Evolutionary conservation across 192 early-diverging fungal species (phyloP), one percentile per base, ranked within the genome.

Genomic region (Ramicandelaber brevisporus): DNA sequence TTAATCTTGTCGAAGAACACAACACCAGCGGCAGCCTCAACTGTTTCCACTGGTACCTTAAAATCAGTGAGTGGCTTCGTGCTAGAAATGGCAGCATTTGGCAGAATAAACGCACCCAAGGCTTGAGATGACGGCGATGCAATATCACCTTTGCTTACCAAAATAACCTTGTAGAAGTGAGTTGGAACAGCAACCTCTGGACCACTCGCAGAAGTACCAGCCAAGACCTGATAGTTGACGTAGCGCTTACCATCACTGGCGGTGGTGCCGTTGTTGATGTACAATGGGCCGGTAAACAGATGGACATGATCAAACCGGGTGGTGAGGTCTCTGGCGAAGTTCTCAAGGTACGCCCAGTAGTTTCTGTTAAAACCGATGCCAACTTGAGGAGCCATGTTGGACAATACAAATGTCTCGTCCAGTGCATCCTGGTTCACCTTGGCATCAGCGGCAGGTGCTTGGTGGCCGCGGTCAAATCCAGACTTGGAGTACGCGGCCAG

Each of bases 101-200:
- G 85, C 19, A 95, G 27, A 2, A 88, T 71, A 51, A 95, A 95
- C 0, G 64, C 70, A 9, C 56, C 75, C 0, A 68, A 27, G 6
- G 57, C 48, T n/a, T n/a, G n/a, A n/a, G n/a, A n/a, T n/a, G n/a
- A n/a, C n/a, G n/a, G n/a, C n/a, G n/a, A n/a, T n/a, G n/a, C n/a
- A n/a, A n/a, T n/a, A n/a, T n/a, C 21, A 2, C n/a, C n/a, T n/a
- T n/a, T n/a, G n/a, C n/a, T 44, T 1, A 68, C 78, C 47, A 83
- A 41, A 17, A 88, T 70, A 11, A 85, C 70, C 55, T 95, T 95
- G 56, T 65, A 95, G 46, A 87, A 89, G 34, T 89, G 84, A 2
- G 84, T 89, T 3, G 88, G 85, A 1, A 95, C 88, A 5, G 72
- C 73, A 25, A 78, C 63, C 31, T 79, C 79, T 13, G 82, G 80